phyloP scores from a whole-genome alignment of 75 land plant genomes.

The Selaginella tamariscina region DNA sequence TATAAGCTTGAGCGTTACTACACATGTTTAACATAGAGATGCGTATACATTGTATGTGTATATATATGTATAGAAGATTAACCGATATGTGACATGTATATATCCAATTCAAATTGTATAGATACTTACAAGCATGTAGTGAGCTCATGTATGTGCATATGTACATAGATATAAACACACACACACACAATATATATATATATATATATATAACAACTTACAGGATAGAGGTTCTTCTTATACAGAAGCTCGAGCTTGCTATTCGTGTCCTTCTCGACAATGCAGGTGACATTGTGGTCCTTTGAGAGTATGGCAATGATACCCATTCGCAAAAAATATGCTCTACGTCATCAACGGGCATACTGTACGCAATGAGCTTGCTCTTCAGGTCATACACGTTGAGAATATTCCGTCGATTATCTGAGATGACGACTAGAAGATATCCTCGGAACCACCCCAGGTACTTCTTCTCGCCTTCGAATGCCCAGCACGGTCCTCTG shows the following conservation, averaged over 20 bases:
- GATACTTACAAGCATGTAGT: too few relatives aligned
- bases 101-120: too few relatives aligned
- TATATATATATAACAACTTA: too few relatives aligned
- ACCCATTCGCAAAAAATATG: slow-evolving; percentile 94
- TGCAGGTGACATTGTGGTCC: slow-evolving; percentile 58
- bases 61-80: too few relatives aligned
- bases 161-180: too few relatives aligned
- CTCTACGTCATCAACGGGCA: slow-evolving; percentile 55
- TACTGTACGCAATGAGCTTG: slow-evolving; percentile 74
- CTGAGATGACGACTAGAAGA: slow-evolving; percentile 64
- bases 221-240: slow-evolving; percentile 81
- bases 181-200: too few relatives aligned
- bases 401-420: slow-evolving; percentile 55
- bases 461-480: slow-evolving; percentile 86
- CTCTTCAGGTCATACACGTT: slow-evolving; percentile 91
- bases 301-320: slow-evolving; percentile 57
- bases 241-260: slow-evolving; percentile 96
- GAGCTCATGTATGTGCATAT: too few relatives aligned
- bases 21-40: too few relatives aligned
- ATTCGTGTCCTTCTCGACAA: slow-evolving; percentile 94
- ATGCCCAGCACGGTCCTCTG: slow-evolving; percentile 98
- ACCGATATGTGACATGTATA: too few relatives aligned
- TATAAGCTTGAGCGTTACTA: too few relatives aligned
- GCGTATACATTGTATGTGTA: too few relatives aligned
- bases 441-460: slow-evolving; percentile 96